phyloP scores from a whole-genome alignment of 768 basidiomycete genomes.

The Lactarius quietus region DNA sequence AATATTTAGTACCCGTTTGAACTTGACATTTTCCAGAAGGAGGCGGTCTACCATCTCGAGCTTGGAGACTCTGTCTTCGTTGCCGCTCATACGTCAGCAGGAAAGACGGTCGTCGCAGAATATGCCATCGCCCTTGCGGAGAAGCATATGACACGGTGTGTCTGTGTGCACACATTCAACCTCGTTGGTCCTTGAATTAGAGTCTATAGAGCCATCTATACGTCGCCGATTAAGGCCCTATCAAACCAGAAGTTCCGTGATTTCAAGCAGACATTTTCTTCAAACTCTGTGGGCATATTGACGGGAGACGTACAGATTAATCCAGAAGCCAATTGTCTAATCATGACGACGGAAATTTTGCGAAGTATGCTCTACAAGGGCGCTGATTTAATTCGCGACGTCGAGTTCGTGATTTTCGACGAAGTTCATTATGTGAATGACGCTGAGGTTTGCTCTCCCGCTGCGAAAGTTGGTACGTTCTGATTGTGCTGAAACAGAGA shows the following conservation, averaged over 20 bases:
- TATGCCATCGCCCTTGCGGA: slow-evolving; percentile 96
- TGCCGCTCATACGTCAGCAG: slow-evolving; percentile 99
- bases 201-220: slow-evolving; percentile 83
- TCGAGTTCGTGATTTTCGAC: slow-evolving; percentile 99
- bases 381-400: slow-evolving; percentile 96
- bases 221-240: slow-evolving; percentile 96
- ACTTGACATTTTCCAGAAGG: slow-evolving; percentile 97
- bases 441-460: slow-evolving; percentile 66
- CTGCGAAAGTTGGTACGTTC: neutral
- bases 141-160: slow-evolving; percentile 97
- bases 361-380: slow-evolving; percentile 99
- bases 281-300: slow-evolving; percentile 88
- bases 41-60: slow-evolving; percentile 96
- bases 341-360: slow-evolving; percentile 98
- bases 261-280: slow-evolving; percentile 94
- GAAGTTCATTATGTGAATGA: slow-evolving; percentile 99
- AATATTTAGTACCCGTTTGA: slow-evolving; percentile 89
- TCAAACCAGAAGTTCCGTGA: slow-evolving; percentile 99
- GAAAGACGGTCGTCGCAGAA: slow-evolving; percentile 98
- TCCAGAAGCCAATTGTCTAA: slow-evolving; percentile 92
- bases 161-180: neutral
- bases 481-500: slow-evolving; percentile 50
- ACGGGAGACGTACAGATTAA: slow-evolving; percentile 99
- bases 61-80: slow-evolving; percentile 98
- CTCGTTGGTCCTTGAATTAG: neutral